Conservation (phyloP, 805 yeast species). For the Naumovozyma baii region DNA sequence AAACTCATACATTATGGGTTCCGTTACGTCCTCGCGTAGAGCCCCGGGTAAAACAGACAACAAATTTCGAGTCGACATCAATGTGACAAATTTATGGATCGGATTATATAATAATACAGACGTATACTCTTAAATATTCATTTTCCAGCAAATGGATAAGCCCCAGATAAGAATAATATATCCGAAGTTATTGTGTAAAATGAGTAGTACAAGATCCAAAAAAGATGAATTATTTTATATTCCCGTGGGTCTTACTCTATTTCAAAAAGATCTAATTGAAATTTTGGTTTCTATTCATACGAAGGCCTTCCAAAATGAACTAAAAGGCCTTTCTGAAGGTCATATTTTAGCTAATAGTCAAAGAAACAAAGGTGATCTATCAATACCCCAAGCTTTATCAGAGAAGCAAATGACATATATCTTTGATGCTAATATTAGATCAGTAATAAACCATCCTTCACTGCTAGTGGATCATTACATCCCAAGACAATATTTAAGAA, state of each 20-base stretch:
- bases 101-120: too few relatives aligned
- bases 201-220: neutral
- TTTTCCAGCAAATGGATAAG: too few relatives aligned
- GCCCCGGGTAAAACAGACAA: too few relatives aligned
- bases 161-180: too few relatives aligned
- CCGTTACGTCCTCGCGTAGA: too few relatives aligned
- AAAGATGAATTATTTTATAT: slow-evolving; percentile 17
- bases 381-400: slow-evolving; percentile 28
- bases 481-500: slow-evolving; percentile 55
- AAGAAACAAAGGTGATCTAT: neutral
- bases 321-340: too few relatives aligned
- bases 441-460: slow-evolving; percentile 58
- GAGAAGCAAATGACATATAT: slow-evolving; percentile 28
- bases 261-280: slow-evolving; percentile 38
- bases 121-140: too few relatives aligned
- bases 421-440: slow-evolving; percentile 33
- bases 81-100: too few relatives aligned
- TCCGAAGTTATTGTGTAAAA: neutral
- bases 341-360: too few relatives aligned
- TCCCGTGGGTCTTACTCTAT: slow-evolving; percentile 36
- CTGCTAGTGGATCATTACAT: slow-evolving; percentile 68
- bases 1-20: too few relatives aligned
- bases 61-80: too few relatives aligned
- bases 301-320: slow-evolving; percentile 20
- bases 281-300: slow-evolving; percentile 37